Conservation (phyloP, 2,329 filamentous ascomycete species). For the Paramyrothecium roridum region DNA sequence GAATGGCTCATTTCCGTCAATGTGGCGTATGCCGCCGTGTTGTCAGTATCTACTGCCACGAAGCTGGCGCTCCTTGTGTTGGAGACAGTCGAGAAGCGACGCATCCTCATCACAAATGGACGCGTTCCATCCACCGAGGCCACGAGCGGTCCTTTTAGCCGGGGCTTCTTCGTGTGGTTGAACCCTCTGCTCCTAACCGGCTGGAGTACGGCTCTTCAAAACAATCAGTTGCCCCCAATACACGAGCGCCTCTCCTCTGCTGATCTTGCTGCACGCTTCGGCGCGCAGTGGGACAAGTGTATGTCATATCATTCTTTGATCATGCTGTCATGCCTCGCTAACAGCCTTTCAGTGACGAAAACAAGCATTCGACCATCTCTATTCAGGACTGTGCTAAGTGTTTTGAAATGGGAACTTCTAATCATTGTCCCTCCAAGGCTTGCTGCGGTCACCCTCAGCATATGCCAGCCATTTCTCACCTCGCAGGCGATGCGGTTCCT, state of each 20-base stretch:
- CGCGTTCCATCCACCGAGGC: constrained; percentile 43
- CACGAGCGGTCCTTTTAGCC: constrained; percentile 34
- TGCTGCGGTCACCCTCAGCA: constrained; percentile 21
- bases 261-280: constrained; percentile 20
- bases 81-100: constrained; percentile 26
- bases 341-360: constrained; percentile 7
- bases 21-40: constrained; percentile 16
- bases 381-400: constrained; percentile 17
- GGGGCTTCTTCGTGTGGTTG: constrained; percentile 29
- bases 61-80: constrained; percentile 22
- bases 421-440: constrained; percentile 22
- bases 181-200: constrained; percentile 44
- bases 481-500: constrained; percentile 23
- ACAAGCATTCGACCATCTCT: constrained; percentile 18
- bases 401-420: constrained; percentile 26
- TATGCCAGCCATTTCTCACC: constrained; percentile 26
- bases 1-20: constrained; percentile 26
- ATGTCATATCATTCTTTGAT: neutral
- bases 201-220: constrained; percentile 32
- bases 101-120: constrained; percentile 33
- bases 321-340: neutral
- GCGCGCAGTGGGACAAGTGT: constrained; percentile 15
- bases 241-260: constrained; percentile 25
- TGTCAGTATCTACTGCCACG: constrained; percentile 14
- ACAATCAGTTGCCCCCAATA: constrained; percentile 22